Base-by-base conservation (phyloP, 768 basidiomycete genomes). In the Rhodotorula kratochvilovae region DNA sequence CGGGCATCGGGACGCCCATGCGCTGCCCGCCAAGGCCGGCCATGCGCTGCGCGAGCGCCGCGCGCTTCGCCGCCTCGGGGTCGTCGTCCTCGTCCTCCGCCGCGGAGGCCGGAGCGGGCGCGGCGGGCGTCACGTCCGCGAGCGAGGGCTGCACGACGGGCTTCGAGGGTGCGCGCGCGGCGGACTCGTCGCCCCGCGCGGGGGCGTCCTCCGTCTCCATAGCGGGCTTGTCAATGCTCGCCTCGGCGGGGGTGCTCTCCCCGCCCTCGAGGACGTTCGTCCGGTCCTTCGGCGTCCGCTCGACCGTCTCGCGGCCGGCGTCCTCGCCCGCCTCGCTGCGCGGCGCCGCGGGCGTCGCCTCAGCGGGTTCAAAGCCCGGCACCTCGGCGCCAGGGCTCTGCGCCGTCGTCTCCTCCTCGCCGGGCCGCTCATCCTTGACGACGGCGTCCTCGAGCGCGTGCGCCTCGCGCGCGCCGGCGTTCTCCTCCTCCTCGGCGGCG, bases 31-130 rank as follows among this genome's bases (percentile, higher is more conserved):
- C 94, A 27, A 97, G 84, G 70, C 89, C 88, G 53, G 92, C 92
- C 91, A 98, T 92, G 57, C 92, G 85, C 33, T 92, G 92, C 43
- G 92, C 91, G 77, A 97, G 88, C 19, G 90, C 88, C 10, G 91
- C 90, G 54, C 93, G 86, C 57, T 79, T 68, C 53, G 78, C 78
- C 58, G 79, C 80, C 67, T 81, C 80, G 57, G 77, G 76, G n/a
- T 78, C 75, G 48, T 79, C 79, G 27, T 76, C 76, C 27, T 36
- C 65, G 50, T 33, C 31, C 19, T 56, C 31, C 31, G 4, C 54
- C 23, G 36, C 33, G 13, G 42, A 12, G 33, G 50, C 50, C 4
- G 35, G 33, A 6, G 15, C 29, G 39, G 36, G 13, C 29, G 12
- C 5, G 54, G 35, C 7, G 33, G 55, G 45, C 55, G 29, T 39